Evolutionary conservation across 495 filamentous ascomycete species (phyloP), one percentile per base, ranked within the genome.

Genomic region (Poronia punctata): DNA sequence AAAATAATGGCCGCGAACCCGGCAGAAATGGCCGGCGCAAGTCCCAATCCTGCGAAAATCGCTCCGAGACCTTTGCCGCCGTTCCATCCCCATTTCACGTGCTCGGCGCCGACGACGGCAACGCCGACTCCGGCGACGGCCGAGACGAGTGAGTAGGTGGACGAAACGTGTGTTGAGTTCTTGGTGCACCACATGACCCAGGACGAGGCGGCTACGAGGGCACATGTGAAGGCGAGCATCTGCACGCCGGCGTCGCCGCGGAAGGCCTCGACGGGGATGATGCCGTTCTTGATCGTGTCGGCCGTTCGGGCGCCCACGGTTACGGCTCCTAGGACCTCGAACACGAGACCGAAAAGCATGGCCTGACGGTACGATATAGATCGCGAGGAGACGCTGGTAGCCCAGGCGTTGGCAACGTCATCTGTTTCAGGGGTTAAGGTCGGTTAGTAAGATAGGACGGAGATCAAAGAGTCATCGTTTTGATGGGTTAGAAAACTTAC

Each of bases 321-420:
- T 49, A 79, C 71, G 41, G 77, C 75, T 29, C 77, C 77, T 23
- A 59, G 28, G 39, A 62, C 50, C 43, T 86, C 83, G 62, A 82
- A 79, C 36, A 83, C 59, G 26, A 76, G 74, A 6, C 72, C 77
- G 29, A 82, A 61, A 15, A 80, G 41, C 79, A 83, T 59, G 11
- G 80, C 80, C 61, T 81, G 77, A 29, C 67, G 49, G 53, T 78
- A 72, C 5, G 76, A 70, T 54, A 84, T 62, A 36, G 80, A 83
- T 18, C 80, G 65, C 2, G 80, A 83, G 16, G 80, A 83, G 36
- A 84, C 80, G 50, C 71, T 77, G 52, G 80, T 84, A 3, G 80
- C 80, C 67, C 74, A 84, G 20, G 79, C 65, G 61, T 86, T 86
- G 40, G 82, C 82, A 19, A 85, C 82, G 80, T 86, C 82, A 62